Evolutionary conservation across 805 yeast genomes (phyloP), one percentile per base, ranked within the genome.

Genomic region (Metschnikowia dekortorum): DNA sequence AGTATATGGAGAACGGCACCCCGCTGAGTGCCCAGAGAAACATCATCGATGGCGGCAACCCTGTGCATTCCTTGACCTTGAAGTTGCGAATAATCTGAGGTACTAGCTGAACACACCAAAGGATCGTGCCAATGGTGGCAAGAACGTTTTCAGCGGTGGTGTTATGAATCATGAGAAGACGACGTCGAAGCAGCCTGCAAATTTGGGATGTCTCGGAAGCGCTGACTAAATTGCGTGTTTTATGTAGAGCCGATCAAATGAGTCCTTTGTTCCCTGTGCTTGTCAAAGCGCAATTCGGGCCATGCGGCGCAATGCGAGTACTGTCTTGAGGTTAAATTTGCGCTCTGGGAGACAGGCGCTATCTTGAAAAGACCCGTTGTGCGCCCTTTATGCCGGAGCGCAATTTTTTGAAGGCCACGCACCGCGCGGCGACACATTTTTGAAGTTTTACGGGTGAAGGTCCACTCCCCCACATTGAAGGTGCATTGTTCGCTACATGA

Each of bases 91-190:
- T 73, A 42, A 91, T 84, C 55, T 88, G 98, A 1, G 97, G 97
- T 1, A 90, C 75, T 55, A 92, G 71, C 68, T 92, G 97, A 55
- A 91, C 71, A 66, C 97, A 91, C 97, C 97, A 92, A 51, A 87
- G 77, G 1, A 91, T 82, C 0, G 98, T 92, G 6, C 96, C 97
- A 1, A 88, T 74, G 10, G 96, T 90, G 1, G 89, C 97, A 48
- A 89, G 74, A 6, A 85, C 89, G 45, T 86, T 87, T 14, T 87
- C 79, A 0, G 88, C 89, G 9, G 76, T 73, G 14, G 56, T 58
- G 49, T 65, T 37, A 32, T 37, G 40, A 9, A 45, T 35, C 46
- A 44, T 44, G 22, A 9, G 11, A 6, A 8, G 22, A 9, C 11
- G 4, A 6, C 37, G 18, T 34, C 38, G 22, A 42, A 13, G 9